Conservation (phyloP, 495 filamentous ascomycete species). For the Lasiosphaeria hispida region DNA sequence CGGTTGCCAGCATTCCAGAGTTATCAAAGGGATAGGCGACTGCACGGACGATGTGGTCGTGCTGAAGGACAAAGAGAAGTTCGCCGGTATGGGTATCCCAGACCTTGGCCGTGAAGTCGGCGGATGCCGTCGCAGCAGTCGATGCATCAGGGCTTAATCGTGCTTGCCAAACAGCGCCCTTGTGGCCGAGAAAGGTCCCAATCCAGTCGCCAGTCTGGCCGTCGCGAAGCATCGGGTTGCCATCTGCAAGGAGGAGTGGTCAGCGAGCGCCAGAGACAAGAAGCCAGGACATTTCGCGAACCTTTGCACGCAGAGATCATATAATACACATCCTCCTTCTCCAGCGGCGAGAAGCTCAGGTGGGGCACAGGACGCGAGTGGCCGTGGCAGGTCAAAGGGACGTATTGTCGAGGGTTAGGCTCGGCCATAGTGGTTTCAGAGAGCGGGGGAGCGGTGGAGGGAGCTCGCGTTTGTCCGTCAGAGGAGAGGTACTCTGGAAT, state of each 20-base stretch:
- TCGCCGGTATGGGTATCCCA: conserved; percentile 97
- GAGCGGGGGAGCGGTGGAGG: neutral
- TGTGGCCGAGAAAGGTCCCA: conserved; percentile 96
- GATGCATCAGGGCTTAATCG: conserved; percentile 83
- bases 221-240: conserved; percentile 97
- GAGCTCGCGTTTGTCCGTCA: neutral
- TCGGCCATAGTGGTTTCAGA: conserved; percentile 38
- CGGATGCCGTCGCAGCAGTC: conserved; percentile 86
- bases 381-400: conserved; percentile 94
- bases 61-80: conserved; percentile 80
- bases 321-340: conserved; percentile 83
- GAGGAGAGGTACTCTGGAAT: neutral
- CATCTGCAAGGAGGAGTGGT: conserved; percentile 55
- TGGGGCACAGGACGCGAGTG: conserved; percentile 96
- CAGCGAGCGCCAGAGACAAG: neutral
- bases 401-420: conserved; percentile 54
- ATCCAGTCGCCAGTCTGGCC: conserved; percentile 98
- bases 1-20: conserved; percentile 77
- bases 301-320: conserved; percentile 98
- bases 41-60: conserved; percentile 91
- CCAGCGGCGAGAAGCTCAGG: conserved; percentile 83
- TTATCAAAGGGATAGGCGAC: conserved; percentile 84
- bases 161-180: conserved; percentile 95
- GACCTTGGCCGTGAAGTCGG: conserved; percentile 94
- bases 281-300: conserved; percentile 34